Conservation (phyloP, 352 stramenopile species). For the Phytopythium kandeliae region DNA sequence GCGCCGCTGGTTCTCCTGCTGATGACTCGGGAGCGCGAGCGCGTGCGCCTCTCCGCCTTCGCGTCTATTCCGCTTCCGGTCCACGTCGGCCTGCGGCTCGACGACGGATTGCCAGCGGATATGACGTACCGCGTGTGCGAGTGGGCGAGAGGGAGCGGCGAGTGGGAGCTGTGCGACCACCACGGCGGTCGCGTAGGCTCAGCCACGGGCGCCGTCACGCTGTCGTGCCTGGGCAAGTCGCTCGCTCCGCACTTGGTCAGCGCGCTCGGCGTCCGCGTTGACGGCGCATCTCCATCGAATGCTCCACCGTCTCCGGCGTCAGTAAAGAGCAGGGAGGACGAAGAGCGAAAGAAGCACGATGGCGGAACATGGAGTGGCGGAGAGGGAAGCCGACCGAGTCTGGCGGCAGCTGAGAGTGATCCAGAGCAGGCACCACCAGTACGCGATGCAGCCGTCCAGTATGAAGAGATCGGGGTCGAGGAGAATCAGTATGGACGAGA, state of each 20-base stretch:
- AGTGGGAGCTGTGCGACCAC: conserved; percentile 33
- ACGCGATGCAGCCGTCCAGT: conserved; percentile 26
- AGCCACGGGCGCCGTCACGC: conserved; percentile 22
- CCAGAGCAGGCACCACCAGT: conserved; percentile 1
- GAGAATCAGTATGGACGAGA: neutral
- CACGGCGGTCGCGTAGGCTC: conserved; percentile 11
- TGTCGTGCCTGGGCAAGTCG: conserved; percentile 38
- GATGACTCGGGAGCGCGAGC: conserved; percentile 23
- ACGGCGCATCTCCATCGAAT: conserved; percentile 3
- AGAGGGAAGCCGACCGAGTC: neutral
- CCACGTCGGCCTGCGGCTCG: conserved; percentile 13
- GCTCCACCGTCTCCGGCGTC: neutral
- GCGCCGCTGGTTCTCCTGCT: conserved; percentile 27
- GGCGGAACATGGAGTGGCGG: neutral
- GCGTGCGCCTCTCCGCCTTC: conserved; percentile 29
- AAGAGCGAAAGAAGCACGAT: neutral
- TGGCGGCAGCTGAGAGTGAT: too few relatives aligned
- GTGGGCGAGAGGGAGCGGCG: conserved; percentile 28
- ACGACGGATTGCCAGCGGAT: conserved; percentile 2
- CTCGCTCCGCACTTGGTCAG: conserved; percentile 27
- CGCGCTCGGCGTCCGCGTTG: conserved; percentile 26
- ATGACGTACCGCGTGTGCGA: conserved; percentile 28
- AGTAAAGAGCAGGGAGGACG: conserved; percentile 2
- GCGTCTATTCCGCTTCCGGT: conserved; percentile 23
- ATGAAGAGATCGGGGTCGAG: conserved; percentile 10